A percentile compares a stretch with the other conserved stretches of the same genome.
Conservation (phyloP, 768 basidiomycete genomes). For the Mycena indigotica region DNA sequence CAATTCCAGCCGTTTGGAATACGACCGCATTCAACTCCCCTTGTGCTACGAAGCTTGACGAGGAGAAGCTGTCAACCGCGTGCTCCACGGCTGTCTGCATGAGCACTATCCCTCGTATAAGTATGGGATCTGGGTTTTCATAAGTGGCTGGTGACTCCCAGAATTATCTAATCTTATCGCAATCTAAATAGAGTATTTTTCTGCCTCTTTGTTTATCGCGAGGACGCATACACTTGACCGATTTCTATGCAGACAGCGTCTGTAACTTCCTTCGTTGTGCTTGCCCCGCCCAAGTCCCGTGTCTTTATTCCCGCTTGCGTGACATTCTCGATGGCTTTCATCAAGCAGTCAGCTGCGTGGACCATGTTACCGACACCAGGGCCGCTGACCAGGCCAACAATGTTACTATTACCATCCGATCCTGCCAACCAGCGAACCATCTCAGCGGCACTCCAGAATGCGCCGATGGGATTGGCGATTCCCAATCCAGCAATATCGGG, state of each 20-base stretch:
- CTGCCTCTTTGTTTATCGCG: not conserved
- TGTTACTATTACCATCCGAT: constrained; percentile 18
- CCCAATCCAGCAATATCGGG: constrained; percentile 59
- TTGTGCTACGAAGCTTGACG: constrained; percentile 32
- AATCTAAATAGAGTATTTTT: not conserved
- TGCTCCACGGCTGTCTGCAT: no score
- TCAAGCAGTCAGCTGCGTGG: constrained; percentile 40
- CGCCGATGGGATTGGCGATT: constrained; percentile 57
- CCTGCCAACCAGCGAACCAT: constrained; percentile 46
- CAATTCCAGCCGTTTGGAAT: constrained; percentile 47
- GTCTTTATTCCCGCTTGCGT: constrained; percentile 49
- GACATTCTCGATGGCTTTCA: constrained; percentile 44
- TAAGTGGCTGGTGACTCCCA: not conserved
- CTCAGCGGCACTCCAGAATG: constrained; percentile 56
- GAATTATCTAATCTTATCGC: not conserved
- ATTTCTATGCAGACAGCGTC: constrained; percentile 66
- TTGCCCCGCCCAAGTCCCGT: constrained; percentile 66
- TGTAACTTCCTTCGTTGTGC: constrained; percentile 63
- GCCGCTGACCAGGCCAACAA: constrained; percentile 35
- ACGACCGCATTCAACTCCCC: constrained; percentile 52
- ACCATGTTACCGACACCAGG: constrained; percentile 37
- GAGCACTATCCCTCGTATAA: no score
- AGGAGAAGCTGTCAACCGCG: constrained; percentile 8
- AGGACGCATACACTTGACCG: constrained; percentile 35
- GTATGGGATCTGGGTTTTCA: not conserved